Evolutionary conservation across 345 rosid species (phyloP).

Genomic region (Mallotus nudiflorus): DNA sequence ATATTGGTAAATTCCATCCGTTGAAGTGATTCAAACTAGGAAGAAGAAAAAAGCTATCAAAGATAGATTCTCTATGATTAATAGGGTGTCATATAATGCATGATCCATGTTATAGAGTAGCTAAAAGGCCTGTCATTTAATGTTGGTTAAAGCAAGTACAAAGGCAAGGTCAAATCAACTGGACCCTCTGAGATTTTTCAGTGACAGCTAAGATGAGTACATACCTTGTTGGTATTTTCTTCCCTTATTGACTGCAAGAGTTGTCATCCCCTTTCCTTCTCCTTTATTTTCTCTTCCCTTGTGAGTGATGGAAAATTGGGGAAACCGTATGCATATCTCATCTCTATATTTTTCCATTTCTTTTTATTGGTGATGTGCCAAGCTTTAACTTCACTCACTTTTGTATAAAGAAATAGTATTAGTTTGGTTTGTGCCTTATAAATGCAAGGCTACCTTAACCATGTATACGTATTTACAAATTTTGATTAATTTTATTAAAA

Average conservation of each 20-base stretch:
- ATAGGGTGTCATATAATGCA: not conserved
- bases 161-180: not conserved
- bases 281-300: too few species aligned
- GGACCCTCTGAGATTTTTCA: not conserved
- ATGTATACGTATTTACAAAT: not conserved
- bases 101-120: not conserved
- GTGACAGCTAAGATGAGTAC: constrained; percentile 8
- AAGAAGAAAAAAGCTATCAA: not conserved
- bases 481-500: not conserved
- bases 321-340: constrained; percentile 1
- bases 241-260: not conserved
- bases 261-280: not conserved
- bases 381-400: not conserved
- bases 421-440: not conserved
- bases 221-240: not conserved
- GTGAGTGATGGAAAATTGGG: not conserved
- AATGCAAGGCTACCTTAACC: not conserved
- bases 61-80: constrained; percentile 3
- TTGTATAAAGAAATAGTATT: not conserved
- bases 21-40: not conserved
- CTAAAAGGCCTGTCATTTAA: not conserved
- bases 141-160: constrained; percentile 11
- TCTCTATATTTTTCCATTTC: not conserved
- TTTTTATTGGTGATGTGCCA: not conserved
- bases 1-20: not conserved